phyloP scores from a whole-genome alignment of 2,329 filamentous ascomycete species.

The Ambrosiella beaveri region DNA sequence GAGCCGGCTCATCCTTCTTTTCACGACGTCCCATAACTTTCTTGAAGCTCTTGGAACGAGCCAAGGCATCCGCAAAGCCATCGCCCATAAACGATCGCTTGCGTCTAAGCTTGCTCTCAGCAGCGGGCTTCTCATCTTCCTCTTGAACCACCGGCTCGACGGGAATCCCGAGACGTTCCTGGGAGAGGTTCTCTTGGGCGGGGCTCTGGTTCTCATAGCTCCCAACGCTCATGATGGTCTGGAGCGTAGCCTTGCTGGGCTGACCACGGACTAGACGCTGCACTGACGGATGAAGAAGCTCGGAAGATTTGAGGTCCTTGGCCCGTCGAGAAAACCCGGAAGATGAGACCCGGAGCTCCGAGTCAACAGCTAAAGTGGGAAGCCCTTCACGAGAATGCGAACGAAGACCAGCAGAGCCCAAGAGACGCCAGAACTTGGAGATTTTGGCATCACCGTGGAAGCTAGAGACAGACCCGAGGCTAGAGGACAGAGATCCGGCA shows the following conservation, averaged over 20 bases:
- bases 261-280: constrained; percentile 23
- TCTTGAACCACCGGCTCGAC: neutral
- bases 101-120: constrained; percentile 10
- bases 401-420: constrained; percentile 20
- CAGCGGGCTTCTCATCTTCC: neutral
- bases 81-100: constrained; percentile 13
- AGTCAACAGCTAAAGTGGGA: constrained; percentile 19
- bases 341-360: constrained; percentile 19
- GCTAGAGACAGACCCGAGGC: neutral
- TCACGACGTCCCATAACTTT: constrained; percentile 6
- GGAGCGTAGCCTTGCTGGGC: constrained; percentile 30
- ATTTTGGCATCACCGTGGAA: constrained; percentile 16
- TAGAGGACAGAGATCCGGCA: neutral
- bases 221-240: constrained; percentile 33
- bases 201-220: constrained; percentile 23
- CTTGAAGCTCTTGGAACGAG: constrained; percentile 5
- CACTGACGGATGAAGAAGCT: constrained; percentile 18
- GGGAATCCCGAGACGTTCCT: neutral
- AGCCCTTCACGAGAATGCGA: constrained; percentile 12
- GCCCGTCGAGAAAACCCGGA: neutral
- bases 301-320: constrained; percentile 22
- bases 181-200: constrained; percentile 5
- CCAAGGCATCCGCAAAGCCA: constrained; percentile 1
- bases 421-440: constrained; percentile 24
- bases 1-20: neutral